Evolutionary conservation across 2,329 filamentous ascomycete species (phyloP), one percentile per base, ranked within the genome.

Genomic region (Epichloe typhina): DNA sequence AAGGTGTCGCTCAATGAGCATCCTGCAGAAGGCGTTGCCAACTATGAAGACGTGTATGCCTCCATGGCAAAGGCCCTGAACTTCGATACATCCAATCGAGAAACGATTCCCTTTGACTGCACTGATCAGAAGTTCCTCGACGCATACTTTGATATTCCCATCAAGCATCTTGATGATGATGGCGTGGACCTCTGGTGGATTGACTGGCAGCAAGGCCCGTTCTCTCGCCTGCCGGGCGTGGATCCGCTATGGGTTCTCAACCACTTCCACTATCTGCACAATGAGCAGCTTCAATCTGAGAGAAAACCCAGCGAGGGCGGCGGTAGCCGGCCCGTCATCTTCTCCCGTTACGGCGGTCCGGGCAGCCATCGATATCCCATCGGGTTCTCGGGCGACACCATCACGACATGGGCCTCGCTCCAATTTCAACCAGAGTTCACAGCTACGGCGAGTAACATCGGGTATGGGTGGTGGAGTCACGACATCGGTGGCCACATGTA

Each of bases 401-500:
- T 78, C 43, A 74, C 76, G 17, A 76, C 76, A 0, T 84, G 80
- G 80, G 73, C 69, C 0, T 79, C 76, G 0, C 69, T 84, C 15
- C 61, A 71, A 13, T 84, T 83, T 63, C 81, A 84, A 59, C 79
- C 80, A 6, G 79, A 84, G 57, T 84, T 84, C 57, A 84, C 81
- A 0, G 76, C 79, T 3, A 82, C 77, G 0, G 77, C 80, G 0
- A 80, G 77, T 9, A 84, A 84, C 61, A 81, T 84, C 52, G 80
- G 80, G 0, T 84, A 80, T 54, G 80, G 79, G 2, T 83, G 80
- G 79, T 84, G 80, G 80, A 80, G 75, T 47, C 80, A 84, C 60
- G 80, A 84, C 55, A 81, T 84, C 31, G 80, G 80, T n/a, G 80
- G 80, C 0, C 80, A 84, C 59, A 75, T 77, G 56, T 60, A 63